A percentile compares a stretch with the other conserved stretches of the same genome.
Conservation (phyloP, 352 stramenopile species). For the Halophytophthora batemanensis region DNA sequence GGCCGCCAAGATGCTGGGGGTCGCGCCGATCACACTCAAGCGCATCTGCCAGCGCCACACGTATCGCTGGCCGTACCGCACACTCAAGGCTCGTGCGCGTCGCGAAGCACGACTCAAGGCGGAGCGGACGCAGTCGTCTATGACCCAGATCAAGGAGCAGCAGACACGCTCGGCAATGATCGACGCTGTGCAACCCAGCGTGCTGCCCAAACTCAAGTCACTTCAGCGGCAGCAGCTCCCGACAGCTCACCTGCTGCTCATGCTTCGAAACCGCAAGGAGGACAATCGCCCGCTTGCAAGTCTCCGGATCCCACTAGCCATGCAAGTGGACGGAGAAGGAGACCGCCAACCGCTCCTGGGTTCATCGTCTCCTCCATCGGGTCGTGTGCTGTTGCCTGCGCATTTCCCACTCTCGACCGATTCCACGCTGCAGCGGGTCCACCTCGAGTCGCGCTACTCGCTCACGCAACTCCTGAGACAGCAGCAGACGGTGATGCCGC, state of each 20-base stretch:
- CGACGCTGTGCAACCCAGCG: too few species aligned
- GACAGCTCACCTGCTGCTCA: too few species aligned
- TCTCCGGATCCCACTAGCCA: too few species aligned
- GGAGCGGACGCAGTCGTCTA: conserved; percentile 1
- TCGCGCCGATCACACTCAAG: conserved; percentile 66
- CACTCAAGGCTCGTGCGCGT: conserved; percentile 33
- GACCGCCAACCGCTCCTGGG: too few species aligned
- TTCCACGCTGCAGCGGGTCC: not conserved
- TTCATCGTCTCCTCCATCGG: not conserved
- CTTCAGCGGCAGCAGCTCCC: too few species aligned
- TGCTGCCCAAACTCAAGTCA: too few species aligned
- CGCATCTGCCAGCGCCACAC: conserved; percentile 44
- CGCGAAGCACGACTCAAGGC: conserved; percentile 15
- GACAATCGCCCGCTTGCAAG: too few species aligned
- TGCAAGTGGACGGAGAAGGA: not conserved
- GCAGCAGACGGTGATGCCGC: conserved; percentile 1
- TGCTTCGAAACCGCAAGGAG: too few species aligned
- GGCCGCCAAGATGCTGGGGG: conserved; percentile 34
- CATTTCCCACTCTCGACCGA: conserved; percentile 1
- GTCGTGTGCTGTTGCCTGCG: not conserved
- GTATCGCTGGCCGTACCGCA: conserved; percentile 52
- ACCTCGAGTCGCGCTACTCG: conserved; percentile 4
- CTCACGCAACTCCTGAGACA: conserved; percentile 13
- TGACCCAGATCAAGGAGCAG: not conserved
- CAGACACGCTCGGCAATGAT: too few species aligned